These are phyloP conservation scores for Hymenotorrendiella dingleyae DNA, from an alignment of 2,329 filamentous ascomycete genomes.

Conservation along the genomic window DNA sequence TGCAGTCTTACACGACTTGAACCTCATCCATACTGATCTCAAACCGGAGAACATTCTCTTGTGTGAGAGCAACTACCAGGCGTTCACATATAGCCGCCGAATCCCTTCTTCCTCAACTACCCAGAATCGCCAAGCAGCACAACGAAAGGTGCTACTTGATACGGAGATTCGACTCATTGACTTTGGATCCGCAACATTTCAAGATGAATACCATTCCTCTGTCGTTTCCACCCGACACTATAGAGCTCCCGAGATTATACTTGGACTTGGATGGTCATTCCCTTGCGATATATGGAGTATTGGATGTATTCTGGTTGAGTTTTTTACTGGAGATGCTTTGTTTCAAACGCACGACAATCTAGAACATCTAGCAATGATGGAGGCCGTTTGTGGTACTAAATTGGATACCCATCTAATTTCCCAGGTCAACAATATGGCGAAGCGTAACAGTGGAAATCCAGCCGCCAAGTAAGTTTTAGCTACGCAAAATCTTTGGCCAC, in stretches of 20 bases:
- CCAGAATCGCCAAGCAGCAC: conserved; percentile 54
- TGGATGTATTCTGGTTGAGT: conserved; percentile 66
- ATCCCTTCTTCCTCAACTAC: conserved; percentile 62
- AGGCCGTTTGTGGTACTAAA: conserved; percentile 54
- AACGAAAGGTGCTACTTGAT: conserved; percentile 59
- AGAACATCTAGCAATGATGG: conserved; percentile 72
- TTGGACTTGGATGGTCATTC: conserved; percentile 65
- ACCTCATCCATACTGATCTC: conserved; percentile 86
- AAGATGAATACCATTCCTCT: conserved; percentile 67
- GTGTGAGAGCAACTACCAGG: conserved; percentile 59
- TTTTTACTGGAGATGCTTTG: conserved; percentile 64
- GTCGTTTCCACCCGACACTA: conserved; percentile 67
- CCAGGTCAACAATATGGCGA: conserved; percentile 50
- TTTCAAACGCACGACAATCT: conserved; percentile 70
- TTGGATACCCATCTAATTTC: conserved; percentile 56
- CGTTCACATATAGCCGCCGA: conserved; percentile 64
- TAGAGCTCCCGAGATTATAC: conserved; percentile 63
- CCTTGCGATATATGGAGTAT: conserved; percentile 72
- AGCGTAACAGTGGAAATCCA: conserved; percentile 51
- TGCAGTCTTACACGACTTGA: conserved; percentile 87
- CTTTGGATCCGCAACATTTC: conserved; percentile 66
- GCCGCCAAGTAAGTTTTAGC: conserved; percentile 55
- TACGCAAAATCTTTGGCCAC: neutral
- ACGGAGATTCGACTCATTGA: conserved; percentile 67
- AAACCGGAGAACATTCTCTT: conserved; percentile 68